Evolutionary conservation across 495 filamentous ascomycete species (phyloP).

Genomic region (Penicillium canescens): DNA sequence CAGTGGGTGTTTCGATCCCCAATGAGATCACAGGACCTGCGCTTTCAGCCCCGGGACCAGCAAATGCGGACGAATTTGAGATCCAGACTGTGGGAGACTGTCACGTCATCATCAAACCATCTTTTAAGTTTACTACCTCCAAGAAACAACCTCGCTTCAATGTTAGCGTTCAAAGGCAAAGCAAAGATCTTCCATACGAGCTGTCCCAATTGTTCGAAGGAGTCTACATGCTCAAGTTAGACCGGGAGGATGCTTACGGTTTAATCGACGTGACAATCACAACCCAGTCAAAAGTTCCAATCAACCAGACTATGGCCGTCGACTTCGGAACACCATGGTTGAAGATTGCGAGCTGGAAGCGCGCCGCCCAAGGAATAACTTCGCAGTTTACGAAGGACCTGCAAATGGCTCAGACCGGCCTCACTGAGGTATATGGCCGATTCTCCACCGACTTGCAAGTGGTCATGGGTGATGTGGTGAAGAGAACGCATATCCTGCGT

Average conservation of each 20-base stretch:
- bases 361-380: constrained; percentile 43
- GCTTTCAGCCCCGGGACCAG: constrained; percentile 13
- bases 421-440: constrained; percentile 43
- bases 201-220: constrained; percentile 57
- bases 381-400: constrained; percentile 45
- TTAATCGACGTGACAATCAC: constrained; percentile 57
- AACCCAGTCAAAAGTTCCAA: constrained; percentile 50
- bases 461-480: constrained; percentile 48
- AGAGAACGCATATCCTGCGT: constrained; percentile 38
- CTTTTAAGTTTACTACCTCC: constrained; percentile 44
- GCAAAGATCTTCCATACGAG: constrained; percentile 44
- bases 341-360: constrained; percentile 58
- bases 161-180: constrained; percentile 50
- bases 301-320: constrained; percentile 53
- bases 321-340: constrained; percentile 66
- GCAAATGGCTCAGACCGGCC: constrained; percentile 42
- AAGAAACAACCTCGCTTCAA: constrained; percentile 53
- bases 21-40: constrained; percentile 19
- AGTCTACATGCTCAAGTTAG: constrained; percentile 57
- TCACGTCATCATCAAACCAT: constrained; percentile 61
- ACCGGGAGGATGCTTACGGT: constrained; percentile 59
- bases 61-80: constrained; percentile 47
- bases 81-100: constrained; percentile 62
- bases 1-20: constrained; percentile 12
- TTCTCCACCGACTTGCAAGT: constrained; percentile 52